phyloP scores from a whole-genome alignment of 371 early-diverging fungal species.

The Paraphysoderma sedebokerense region DNA sequence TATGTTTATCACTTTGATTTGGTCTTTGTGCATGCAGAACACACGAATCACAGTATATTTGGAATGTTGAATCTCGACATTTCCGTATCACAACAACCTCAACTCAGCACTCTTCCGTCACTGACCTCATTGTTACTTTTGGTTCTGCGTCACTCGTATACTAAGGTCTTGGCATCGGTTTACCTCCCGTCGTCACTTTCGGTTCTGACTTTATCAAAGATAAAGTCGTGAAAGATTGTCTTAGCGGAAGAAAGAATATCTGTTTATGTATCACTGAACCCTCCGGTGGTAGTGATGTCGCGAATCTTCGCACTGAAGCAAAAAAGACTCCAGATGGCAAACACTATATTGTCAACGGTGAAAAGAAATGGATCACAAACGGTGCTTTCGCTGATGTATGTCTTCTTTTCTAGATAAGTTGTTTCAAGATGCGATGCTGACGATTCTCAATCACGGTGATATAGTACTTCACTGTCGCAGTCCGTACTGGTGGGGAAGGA shows the following conservation, averaged over 20 bases:
- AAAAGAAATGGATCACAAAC: conserved; percentile 70
- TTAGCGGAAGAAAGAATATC: conserved; percentile 57
- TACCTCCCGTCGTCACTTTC: conserved; percentile 67
- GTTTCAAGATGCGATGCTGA: conserved; percentile 40
- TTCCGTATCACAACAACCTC: too few relatives aligned
- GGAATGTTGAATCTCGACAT: too few relatives aligned
- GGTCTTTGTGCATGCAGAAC: background rate
- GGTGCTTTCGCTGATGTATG: conserved; percentile 71
- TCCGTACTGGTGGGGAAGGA: conserved; percentile 60
- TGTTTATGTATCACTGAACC: conserved; percentile 42
- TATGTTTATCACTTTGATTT: too few relatives aligned
- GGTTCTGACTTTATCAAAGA: conserved; percentile 47
- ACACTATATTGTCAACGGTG: conserved; percentile 56
- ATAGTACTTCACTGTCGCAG: conserved; percentile 38
- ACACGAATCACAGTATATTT: too few relatives aligned
- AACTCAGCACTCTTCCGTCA: too few relatives aligned
- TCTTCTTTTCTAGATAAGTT: too few relatives aligned
- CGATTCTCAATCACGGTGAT: background rate
- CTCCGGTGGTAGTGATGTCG: conserved; percentile 45
- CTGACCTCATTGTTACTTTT: too few relatives aligned
- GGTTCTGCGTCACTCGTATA: too few relatives aligned
- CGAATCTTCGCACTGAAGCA: conserved; percentile 50
- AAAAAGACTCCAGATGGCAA: conserved; percentile 50
- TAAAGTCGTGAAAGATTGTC: conserved; percentile 45
- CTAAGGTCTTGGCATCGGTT: conserved; percentile 49